Evolutionary conservation across 1,139 yeast genomes (phyloP).

Genomic region (Sporopachydermia cereana): DNA sequence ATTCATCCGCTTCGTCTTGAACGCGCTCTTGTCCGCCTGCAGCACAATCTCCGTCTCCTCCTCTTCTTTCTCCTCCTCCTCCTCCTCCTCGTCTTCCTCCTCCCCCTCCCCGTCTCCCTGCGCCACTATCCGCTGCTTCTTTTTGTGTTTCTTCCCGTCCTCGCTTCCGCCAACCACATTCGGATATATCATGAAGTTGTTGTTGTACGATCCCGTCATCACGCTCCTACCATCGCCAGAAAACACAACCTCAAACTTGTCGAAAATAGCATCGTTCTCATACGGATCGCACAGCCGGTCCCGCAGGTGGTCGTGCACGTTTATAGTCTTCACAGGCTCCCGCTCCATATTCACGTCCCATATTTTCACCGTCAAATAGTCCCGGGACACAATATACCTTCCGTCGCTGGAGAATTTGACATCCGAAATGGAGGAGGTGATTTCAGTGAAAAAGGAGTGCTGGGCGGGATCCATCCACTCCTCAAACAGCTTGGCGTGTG

Average conservation of each 20-base stretch:
- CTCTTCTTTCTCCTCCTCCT: conserved; percentile 35
- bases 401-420: conserved; percentile 91
- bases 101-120: conserved; percentile 28
- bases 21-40: conserved; percentile 97
- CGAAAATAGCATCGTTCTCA: conserved; percentile 97
- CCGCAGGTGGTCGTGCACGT: conserved; percentile 90
- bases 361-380: conserved; percentile 92
- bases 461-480: conserved; percentile 88
- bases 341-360: conserved; percentile 99
- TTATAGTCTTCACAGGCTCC: conserved; percentile 86
- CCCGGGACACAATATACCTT: conserved; percentile 87
- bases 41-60: conserved; percentile 69
- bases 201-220: conserved; percentile 96
- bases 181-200: conserved; percentile 95
- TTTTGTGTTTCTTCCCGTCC: conserved; percentile 10
- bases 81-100: conserved; percentile 33
- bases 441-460: conserved; percentile 95
- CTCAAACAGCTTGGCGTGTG: conserved; percentile 80
- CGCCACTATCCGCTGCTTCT: conserved; percentile 6
- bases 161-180: conserved; percentile 39
- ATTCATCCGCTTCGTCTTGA: conserved; percentile 62
- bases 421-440: conserved; percentile 89
- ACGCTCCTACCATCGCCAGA: conserved; percentile 87
- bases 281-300: conserved; percentile 93
- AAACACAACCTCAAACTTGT: conserved; percentile 93